These are phyloP conservation scores for Fusarium phyllophilum DNA, from an alignment of 2,329 filamentous ascomycete species.

Conservation along the genomic window DNA sequence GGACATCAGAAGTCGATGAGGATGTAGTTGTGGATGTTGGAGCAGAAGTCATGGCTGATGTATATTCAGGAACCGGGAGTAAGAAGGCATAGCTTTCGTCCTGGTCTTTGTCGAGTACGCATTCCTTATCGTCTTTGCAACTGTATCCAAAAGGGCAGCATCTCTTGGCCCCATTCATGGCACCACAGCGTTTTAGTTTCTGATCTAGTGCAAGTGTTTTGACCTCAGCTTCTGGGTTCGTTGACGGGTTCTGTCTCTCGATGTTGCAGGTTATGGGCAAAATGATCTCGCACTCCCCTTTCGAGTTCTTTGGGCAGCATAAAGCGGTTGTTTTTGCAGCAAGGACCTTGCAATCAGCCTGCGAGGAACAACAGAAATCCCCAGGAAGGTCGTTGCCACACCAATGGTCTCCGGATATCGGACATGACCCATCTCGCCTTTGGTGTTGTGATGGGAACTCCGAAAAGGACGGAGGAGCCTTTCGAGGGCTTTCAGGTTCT, in stretches of 20 bases:
- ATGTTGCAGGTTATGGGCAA: conserved; percentile 39
- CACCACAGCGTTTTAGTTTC: conserved; percentile 34
- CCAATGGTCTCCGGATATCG: conserved; percentile 24
- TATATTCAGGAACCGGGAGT: conserved; percentile 25
- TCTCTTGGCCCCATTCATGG: conserved; percentile 15
- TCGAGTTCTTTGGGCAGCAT: conserved; percentile 38
- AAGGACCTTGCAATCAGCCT: conserved; percentile 35
- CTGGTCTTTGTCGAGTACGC: conserved; percentile 38
- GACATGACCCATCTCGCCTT: conserved; percentile 34
- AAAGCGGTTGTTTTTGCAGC: conserved; percentile 43
- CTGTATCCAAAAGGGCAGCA: conserved; percentile 44
- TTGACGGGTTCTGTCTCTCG: conserved; percentile 27
- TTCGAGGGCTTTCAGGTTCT: conserved; percentile 19
- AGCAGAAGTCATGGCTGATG: conserved; percentile 1
- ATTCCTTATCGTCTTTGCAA: conserved; percentile 30
- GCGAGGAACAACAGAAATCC: conserved; percentile 38
- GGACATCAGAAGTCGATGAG: conserved; percentile 10
- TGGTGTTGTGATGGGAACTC: conserved; percentile 19
- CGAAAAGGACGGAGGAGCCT: background rate
- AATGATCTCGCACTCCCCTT: conserved; percentile 31
- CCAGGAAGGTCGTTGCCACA: conserved; percentile 35
- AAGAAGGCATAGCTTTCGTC: conserved; percentile 35
- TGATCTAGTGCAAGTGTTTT: conserved; percentile 34
- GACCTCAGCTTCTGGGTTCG: conserved; percentile 32
- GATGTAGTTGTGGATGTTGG: conserved; percentile 15